Evolutionary conservation across 2,329 filamentous ascomycete genomes (phyloP).

Genomic region (Cadophora sp.): DNA sequence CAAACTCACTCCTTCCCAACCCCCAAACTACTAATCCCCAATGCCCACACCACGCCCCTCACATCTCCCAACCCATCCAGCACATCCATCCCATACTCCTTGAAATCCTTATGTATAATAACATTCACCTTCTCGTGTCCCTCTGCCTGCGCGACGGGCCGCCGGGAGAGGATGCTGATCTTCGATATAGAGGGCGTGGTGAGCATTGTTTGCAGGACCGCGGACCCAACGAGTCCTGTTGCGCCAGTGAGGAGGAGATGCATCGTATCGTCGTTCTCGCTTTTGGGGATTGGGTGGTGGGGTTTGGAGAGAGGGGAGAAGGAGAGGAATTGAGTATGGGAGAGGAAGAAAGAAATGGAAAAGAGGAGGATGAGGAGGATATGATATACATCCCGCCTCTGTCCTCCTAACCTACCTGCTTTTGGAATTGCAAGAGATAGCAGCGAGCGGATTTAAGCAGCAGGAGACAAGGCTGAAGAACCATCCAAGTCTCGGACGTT

Average conservation of each 20-base stretch:
- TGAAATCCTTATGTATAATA: conserved; percentile 73
- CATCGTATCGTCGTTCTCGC: conserved; percentile 48
- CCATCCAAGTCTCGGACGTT: neutral
- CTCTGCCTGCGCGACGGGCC: conserved; percentile 68
- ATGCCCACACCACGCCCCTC: conserved; percentile 75
- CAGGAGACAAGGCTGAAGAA: neutral
- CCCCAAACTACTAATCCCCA: conserved; percentile 67
- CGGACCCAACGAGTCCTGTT: conserved; percentile 69
- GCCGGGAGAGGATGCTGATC: conserved; percentile 72
- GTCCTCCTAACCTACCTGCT: too few species aligned
- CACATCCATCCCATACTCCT: conserved; percentile 62
- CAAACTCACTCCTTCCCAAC: conserved; percentile 63
- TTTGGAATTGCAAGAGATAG: too few species aligned
- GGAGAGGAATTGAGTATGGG: too few species aligned
- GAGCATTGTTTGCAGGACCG: conserved; percentile 67
- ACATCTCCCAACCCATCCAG: conserved; percentile 68
- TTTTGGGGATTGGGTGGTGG: neutral
- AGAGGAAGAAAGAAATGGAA: neutral
- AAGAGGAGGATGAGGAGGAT: neutral
- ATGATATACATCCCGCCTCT: neutral
- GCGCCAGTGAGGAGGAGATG: conserved; percentile 73
- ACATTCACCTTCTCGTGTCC: conserved; percentile 67
- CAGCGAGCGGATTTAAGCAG: neutral
- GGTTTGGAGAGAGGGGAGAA: neutral
- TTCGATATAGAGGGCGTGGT: conserved; percentile 59